Evolutionary conservation across 2,329 filamentous ascomycete species (phyloP), one percentile per base, ranked within the genome.

Genomic region (Alternaria atra): DNA sequence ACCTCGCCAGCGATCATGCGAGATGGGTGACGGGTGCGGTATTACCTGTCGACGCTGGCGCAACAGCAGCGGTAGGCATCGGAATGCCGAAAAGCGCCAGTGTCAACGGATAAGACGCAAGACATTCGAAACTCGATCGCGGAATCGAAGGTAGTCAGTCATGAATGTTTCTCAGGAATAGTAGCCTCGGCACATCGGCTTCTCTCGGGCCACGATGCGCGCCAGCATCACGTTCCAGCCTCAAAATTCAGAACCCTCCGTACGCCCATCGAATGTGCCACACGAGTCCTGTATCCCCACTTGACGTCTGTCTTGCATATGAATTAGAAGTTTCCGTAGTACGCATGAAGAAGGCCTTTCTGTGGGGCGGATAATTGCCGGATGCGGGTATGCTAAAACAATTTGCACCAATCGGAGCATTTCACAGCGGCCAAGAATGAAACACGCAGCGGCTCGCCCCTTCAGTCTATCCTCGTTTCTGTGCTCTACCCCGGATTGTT

Each of bases 1-100:
- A 85, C 63, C 74, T 87, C n/a, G 83, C 83, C 5, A 80, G 83
- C 10, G 80, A 83, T 60, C 81, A 86, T 70, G 82, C 83, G 1
- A 75, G 83, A 60, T 86, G 84, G 84, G 83, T 85, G 32, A 84
- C 84, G 1, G 73, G 74, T 6, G 71, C 65, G 0, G 62, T 75
- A 1, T 30, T 74, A 7, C 69, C 74, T 15, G 68, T 77, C 10
- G 74, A 77, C 60, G 73, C 71, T n/a, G 74, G 74, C 0, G 62
- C 70, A 2, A 76, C 73, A 6, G 73, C 71, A 5, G 72, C 72
- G 8, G 66, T 73, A 5, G 72, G 73, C 0, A 71, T 73, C 57
- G 70, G 68, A 8, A 64, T 71, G 60, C 66, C 68, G 0, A 71
- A 67, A 44, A 52, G 63, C 30, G 70, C 71, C 4, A 72, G 67